Evolutionary conservation across 208 protist species (phyloP), one percentile per base, ranked within the genome.

Genomic region (Balamuthia mandrillaris): DNA sequence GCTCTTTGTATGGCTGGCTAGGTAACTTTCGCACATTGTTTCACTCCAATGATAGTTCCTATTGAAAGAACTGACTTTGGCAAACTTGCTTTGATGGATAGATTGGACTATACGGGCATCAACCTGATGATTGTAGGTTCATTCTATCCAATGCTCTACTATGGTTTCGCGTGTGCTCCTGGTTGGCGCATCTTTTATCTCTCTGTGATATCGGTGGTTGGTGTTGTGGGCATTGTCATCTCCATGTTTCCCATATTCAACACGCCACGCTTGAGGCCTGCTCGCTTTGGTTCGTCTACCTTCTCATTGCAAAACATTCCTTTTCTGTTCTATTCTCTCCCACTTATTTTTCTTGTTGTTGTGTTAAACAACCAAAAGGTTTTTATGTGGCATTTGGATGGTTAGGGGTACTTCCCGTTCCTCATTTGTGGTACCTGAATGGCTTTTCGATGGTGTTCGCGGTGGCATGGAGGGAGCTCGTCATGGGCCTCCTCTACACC

Each of bases 31-130:
- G 14, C 7, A 12, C 60, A 12, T 37, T n/a, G 3, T 37, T 21
- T n/a, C 29, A 35, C 2, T 60, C 31, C 7, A n/a, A 60, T 60
- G 52, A 3, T 4, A 16, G 60, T 35, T 3, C 24, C 3, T 18
- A 9, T 12, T 14, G 3, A 2, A 2, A 42, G 10, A 18, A 6
- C 24, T 74, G 9, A 14, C 3, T 44, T 3, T 68, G 56, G 9
- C 27, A 0, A n/a, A 37, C 9, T 12, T 14, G 27, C 27, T 65
- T 7, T 2, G 14, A n/a, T 65, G 56, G 49, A 45, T 37, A 3
- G 66, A 33, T 77, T 77, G 29, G 66, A 77, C 66, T 77, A 77
- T 29, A 56, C 66, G 27, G 54, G 66, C 66, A 77, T 77, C 66
- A 77, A 45, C 66, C 27, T 77, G 41, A 39, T 77, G 5, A 27